These are phyloP conservation scores for Pyrus communis DNA, from an alignment of 306 rosid genomes.

Conservation along the genomic window DNA sequence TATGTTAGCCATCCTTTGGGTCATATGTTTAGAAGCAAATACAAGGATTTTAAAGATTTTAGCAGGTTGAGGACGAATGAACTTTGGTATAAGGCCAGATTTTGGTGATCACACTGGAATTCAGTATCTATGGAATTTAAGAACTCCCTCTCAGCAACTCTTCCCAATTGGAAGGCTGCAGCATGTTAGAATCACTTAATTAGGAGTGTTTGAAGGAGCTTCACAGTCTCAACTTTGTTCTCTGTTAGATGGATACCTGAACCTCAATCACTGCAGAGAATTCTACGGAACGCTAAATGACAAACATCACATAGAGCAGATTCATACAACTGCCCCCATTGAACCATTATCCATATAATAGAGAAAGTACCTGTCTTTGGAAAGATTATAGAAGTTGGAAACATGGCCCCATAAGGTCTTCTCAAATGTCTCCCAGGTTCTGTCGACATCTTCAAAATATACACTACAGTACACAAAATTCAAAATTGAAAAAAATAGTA, in stretches of 20 bases:
- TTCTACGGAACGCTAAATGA: not conserved
- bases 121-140: not conserved
- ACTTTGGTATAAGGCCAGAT: not conserved
- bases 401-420: constrained; percentile 83
- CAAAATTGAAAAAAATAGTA: constrained; percentile 7
- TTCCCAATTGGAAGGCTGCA: not conserved
- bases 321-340: not conserved
- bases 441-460: constrained; percentile 95
- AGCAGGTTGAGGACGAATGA: not conserved
- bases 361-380: constrained; percentile 75
- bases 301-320: constrained; percentile 8
- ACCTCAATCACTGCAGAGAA: not conserved
- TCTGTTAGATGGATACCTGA: not conserved
- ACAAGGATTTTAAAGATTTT: not conserved
- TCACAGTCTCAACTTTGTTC: not conserved
- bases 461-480: constrained; percentile 41
- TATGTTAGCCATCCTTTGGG: not conserved
- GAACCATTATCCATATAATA: not conserved
- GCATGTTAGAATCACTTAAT: not conserved
- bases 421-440: constrained; percentile 94
- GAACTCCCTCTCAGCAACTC: not conserved
- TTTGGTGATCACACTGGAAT: not conserved
- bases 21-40: not conserved
- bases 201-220: not conserved
- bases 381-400: constrained; percentile 79